Evolutionary conservation across 2,329 filamentous ascomycete genomes (phyloP).

Genomic region (Aspergillus eucalypticola): DNA sequence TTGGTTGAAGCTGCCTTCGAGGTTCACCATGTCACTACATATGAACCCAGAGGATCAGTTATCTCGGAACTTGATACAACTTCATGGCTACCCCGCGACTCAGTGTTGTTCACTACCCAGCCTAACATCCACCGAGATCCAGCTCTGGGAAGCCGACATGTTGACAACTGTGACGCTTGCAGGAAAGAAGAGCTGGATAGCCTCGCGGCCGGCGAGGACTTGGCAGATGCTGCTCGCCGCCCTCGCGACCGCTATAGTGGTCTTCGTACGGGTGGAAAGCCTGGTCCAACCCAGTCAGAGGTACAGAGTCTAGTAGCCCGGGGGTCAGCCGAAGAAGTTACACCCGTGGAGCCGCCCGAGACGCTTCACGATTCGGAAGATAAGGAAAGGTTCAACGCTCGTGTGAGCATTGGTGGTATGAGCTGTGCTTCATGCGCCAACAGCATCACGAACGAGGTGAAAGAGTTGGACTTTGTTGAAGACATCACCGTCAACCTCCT

Average conservation of each 20-base stretch:
- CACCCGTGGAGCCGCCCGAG: conserved; percentile 2
- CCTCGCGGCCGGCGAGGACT: conserved; percentile 15
- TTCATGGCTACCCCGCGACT: conserved; percentile 31
- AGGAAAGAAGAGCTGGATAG: conserved; percentile 40
- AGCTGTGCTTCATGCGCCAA: conserved; percentile 70
- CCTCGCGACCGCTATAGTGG: background rate
- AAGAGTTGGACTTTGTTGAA: conserved; percentile 59
- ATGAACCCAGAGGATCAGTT: conserved; percentile 32
- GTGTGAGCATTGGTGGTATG: conserved; percentile 66
- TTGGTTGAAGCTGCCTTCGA: conserved; percentile 50
- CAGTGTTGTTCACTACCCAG: conserved; percentile 24
- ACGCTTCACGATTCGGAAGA: background rate
- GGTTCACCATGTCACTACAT: conserved; percentile 47
- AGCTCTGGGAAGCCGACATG: conserved; percentile 33
- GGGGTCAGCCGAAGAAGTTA: background rate
- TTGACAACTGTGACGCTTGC: conserved; percentile 55
- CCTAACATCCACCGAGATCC: conserved; percentile 22
- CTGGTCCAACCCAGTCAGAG: background rate
- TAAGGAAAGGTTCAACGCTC: conserved; percentile 28
- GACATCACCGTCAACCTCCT: conserved; percentile 65
- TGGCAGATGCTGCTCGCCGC: conserved; percentile 9
- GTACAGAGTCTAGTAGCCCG: conserved; percentile 8
- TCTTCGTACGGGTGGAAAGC: background rate
- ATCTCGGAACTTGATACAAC: conserved; percentile 40
- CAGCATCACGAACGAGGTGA: conserved; percentile 61